These are phyloP conservation scores for Heritiera fomes DNA, from an alignment of 345 rosid species.

Conservation along the genomic window DNA sequence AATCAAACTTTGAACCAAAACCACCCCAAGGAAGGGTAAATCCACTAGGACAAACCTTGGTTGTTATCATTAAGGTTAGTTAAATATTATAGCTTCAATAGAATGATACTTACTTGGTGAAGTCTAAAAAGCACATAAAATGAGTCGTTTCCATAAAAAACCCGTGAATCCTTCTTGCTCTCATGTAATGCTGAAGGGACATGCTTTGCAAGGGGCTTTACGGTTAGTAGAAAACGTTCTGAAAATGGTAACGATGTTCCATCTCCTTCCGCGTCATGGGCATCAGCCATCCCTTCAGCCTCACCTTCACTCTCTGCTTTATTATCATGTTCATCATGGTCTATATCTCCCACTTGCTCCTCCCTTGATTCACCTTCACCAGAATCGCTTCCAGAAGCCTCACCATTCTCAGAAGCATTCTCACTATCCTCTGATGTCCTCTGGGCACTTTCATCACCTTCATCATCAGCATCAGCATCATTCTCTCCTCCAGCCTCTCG, in stretches of 20 bases:
- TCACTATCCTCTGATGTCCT: conserved; percentile 87
- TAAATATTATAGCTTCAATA: neutral
- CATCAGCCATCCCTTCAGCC: conserved; percentile 84
- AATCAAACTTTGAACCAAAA: no score
- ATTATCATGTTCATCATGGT: conserved; percentile 61
- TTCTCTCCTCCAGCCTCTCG: conserved; percentile 68
- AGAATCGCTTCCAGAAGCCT: conserved; percentile 85
- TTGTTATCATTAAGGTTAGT: conserved; percentile 1
- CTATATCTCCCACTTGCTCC: conserved; percentile 75
- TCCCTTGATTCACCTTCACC: conserved; percentile 83
- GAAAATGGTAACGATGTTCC: conserved; percentile 60
- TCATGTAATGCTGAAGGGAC: conserved; percentile 50
- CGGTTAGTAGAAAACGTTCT: conserved; percentile 61
- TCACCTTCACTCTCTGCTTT: conserved; percentile 96
- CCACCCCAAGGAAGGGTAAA: no score
- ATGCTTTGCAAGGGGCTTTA: conserved; percentile 88
- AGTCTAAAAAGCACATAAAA: conserved; percentile 91
- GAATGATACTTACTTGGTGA: conserved; percentile 69
- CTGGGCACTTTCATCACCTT: conserved; percentile 81
- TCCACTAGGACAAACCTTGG: no score
- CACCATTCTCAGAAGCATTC: conserved; percentile 86
- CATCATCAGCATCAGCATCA: conserved; percentile 56
- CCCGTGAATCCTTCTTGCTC: conserved; percentile 48
- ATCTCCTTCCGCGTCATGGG: conserved; percentile 74
- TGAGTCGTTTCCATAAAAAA: conserved; percentile 95